Conservation (phyloP, 2,329 filamentous ascomycete species). For the Teratosphaeriaceae sp. region DNA sequence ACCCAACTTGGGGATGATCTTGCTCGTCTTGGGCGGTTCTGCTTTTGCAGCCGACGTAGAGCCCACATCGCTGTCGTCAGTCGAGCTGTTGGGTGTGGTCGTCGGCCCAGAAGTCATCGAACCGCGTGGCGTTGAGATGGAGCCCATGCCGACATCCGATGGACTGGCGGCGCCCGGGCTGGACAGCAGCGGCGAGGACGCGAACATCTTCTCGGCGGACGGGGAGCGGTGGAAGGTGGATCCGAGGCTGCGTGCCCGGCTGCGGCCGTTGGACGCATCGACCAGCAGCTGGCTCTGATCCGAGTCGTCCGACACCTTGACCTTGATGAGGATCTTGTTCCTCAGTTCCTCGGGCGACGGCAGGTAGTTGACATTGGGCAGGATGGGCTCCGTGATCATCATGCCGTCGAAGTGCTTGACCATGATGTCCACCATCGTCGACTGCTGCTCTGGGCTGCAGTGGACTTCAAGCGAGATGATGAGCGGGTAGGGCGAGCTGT, state of each 20-base stretch:
- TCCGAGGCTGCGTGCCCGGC: conserved; percentile 61
- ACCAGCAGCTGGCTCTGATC: conserved; percentile 36
- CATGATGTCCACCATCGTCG: conserved; percentile 85
- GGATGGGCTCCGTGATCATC: conserved; percentile 69
- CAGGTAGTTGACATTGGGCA: conserved; percentile 59
- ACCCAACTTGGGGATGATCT: conserved; percentile 77
- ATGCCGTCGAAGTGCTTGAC: conserved; percentile 73
- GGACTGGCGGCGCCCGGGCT: conserved; percentile 47
- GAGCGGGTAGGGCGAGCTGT: conserved; percentile 77
- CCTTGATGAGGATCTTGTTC: conserved; percentile 83
- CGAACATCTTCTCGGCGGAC: conserved; percentile 51
- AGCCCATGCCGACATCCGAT: conserved; percentile 39
- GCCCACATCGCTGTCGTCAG: conserved; percentile 70
- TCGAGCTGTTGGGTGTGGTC: conserved; percentile 51
- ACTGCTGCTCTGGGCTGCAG: conserved; percentile 76
- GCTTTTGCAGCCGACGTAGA: conserved; percentile 51
- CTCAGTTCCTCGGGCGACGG: conserved; percentile 83
- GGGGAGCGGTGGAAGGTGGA: conserved; percentile 65
- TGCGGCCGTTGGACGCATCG: conserved; percentile 31
- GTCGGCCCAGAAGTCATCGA: conserved; percentile 51
- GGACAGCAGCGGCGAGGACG: conserved; percentile 43
- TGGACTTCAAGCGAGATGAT: conserved; percentile 96
- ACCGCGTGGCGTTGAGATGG: conserved; percentile 46
- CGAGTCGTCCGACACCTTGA: conserved; percentile 64
- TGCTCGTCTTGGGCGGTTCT: conserved; percentile 63